Percentiles rank a stretch among this genome's conserved stretches.
Conservation (phyloP, 495 filamentous ascomycete species). For the Beverwykella pulmonaria region DNA sequence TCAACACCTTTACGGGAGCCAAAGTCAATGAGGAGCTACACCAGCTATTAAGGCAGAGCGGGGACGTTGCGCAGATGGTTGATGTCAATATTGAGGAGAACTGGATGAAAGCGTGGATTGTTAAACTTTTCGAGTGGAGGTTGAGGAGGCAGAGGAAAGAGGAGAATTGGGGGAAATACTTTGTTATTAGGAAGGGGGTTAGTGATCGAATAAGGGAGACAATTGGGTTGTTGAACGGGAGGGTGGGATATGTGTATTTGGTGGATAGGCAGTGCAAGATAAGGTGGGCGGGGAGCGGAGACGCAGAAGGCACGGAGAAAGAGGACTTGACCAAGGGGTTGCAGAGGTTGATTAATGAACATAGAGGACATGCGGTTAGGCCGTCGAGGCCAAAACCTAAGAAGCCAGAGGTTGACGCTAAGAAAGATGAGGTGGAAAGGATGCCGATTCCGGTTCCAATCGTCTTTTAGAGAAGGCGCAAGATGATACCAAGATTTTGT, state of each 20-base stretch:
- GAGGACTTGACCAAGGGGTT: conserved; percentile 70
- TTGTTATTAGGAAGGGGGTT: conserved; percentile 78
- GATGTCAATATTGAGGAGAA: conserved; percentile 89
- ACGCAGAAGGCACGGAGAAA: conserved; percentile 67
- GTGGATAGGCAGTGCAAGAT: conserved; percentile 86
- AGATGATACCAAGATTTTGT: background rate
- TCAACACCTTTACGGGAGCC: conserved; percentile 65
- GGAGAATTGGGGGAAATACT: conserved; percentile 73
- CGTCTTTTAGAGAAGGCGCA: background rate
- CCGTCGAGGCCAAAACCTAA: conserved; percentile 3
- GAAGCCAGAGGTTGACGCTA: background rate
- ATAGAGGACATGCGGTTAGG: conserved; percentile 12
- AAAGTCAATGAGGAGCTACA: conserved; percentile 67
- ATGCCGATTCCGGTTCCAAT: background rate
- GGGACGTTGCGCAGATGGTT: conserved; percentile 66
- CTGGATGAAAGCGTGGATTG: conserved; percentile 68
- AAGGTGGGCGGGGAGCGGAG: conserved; percentile 91
- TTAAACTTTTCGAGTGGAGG: conserved; percentile 67
- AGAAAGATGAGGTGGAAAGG: background rate
- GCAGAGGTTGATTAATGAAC: conserved; percentile 67
- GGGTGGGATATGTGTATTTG: conserved; percentile 93
- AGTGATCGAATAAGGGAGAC: conserved; percentile 70
- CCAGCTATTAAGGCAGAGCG: conserved; percentile 51
- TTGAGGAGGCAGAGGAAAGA: conserved; percentile 59
- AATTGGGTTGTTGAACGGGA: conserved; percentile 81